Base-by-base conservation (phyloP, 192 early-diverging fungal species). In the Backusella morwellensis region DNA sequence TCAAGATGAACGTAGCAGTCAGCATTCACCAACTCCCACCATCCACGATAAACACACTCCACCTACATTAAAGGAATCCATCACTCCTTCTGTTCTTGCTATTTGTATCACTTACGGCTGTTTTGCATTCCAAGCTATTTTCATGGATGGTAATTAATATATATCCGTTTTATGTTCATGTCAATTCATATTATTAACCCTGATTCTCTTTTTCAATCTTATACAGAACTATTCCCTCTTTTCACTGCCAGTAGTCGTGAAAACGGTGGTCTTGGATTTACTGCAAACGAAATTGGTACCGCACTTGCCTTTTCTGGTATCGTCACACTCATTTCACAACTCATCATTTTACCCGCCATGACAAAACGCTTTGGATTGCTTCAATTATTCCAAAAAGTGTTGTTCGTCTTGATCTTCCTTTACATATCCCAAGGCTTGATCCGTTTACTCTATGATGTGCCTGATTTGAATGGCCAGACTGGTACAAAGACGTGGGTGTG, bases 181-280 rank as follows among this genome's bases (percentile, higher is more conserved):
- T 23, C 29, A 66, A 66, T 35, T 35, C 35, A 29, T 41, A 8
- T 21, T 69, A 17, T 19, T 34, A 68, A 15, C 66, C 32, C 14
- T 12, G 32, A 32, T 17, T 35, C 11, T 67, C 1, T 34, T 35
- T 35, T 68, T 19, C 2, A 8, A 40, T 40, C 38, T 40, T 17
- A 17, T 68, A 19, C 44, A 75, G 78, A 80, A 69, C 35, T 75
- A 6, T 68, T 70, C 36, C 67, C 72, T 12, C 44, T 80, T 35
- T 80, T 70, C 52, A 44, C 74, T 26, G 66, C 78, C 1, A 79
- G 73, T 44, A 70, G 73, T 40, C 71, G 81, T 19, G 52, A 56
- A 9, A 78, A 82, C 6, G 89, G 89, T 68, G 89, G 89, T 3
- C 78, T 90, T 4, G 89, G 86, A 1, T 85, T 89, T 69, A 74